Percentiles rank a stretch among this genome's conserved stretches.
Evolutionary conservation across 495 filamentous ascomycete species (phyloP).

Genomic region (Astrothelium macrocarpum): DNA sequence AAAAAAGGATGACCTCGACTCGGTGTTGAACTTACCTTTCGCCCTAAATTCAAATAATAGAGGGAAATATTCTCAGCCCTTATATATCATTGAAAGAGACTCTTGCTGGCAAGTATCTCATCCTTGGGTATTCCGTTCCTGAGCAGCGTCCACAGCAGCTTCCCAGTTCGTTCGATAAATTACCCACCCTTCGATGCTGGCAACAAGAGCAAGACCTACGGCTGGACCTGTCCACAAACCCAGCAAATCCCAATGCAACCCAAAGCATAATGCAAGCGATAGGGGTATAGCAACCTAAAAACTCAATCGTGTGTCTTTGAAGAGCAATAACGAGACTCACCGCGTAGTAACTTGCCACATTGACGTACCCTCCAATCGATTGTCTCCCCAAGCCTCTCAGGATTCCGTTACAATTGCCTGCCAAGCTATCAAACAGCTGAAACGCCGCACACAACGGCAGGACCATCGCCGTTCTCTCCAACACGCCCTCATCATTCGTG

Average conservation of each 20-base stretch:
- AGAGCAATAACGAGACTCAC: constrained; percentile 16
- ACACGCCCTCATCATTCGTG: constrained; percentile 70
- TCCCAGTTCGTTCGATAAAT: constrained; percentile 62
- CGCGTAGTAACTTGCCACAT: constrained; percentile 73
- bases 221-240: constrained; percentile 60
- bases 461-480: constrained; percentile 57
- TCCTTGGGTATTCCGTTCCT: constrained; percentile 45
- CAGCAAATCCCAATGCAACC: constrained; percentile 57
- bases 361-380: constrained; percentile 79
- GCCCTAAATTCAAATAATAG: no score
- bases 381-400: constrained; percentile 77
- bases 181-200: constrained; percentile 55
- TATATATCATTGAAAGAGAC: no score
- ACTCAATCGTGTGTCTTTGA: not conserved
- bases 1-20: no score
- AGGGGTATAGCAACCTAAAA: constrained; percentile 63
- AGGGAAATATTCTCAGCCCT: no score
- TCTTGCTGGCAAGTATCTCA: no score
- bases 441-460: constrained; percentile 76
- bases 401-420: constrained; percentile 69
- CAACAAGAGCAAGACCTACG: constrained; percentile 40
- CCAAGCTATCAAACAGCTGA: constrained; percentile 77
- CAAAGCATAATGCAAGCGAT: constrained; percentile 66
- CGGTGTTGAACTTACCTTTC: no score
- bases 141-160: constrained; percentile 62